These are phyloP conservation scores for Phyllosticta capitalensis DNA, from an alignment of 2,329 filamentous ascomycete species.

Conservation along the genomic window DNA sequence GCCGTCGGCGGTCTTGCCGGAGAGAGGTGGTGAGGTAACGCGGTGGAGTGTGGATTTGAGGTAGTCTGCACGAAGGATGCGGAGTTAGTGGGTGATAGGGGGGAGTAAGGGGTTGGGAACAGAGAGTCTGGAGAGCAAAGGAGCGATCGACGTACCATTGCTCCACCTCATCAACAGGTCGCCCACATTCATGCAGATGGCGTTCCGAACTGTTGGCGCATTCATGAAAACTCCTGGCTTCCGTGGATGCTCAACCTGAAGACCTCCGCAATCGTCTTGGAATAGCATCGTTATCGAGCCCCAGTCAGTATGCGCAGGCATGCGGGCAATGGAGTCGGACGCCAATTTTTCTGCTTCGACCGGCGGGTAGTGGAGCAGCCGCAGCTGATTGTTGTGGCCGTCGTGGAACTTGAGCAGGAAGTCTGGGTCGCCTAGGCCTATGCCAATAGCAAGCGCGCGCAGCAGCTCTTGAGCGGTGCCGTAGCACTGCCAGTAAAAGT, in stretches of 20 bases:
- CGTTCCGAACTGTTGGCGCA: conserved; percentile 2
- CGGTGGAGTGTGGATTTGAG: conserved; percentile 9
- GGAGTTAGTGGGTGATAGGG: not conserved
- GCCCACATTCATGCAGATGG: conserved; percentile 9
- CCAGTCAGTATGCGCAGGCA: conserved; percentile 47
- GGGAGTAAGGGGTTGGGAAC: not conserved
- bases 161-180: conserved; percentile 11
- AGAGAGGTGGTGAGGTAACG: conserved; percentile 3
- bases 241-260: conserved; percentile 32
- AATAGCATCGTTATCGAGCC: conserved; percentile 31
- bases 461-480: conserved; percentile 36
- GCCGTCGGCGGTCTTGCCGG: conserved; percentile 16
- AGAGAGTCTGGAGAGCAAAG: too few relatives aligned
- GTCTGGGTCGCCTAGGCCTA: conserved; percentile 38
- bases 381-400: conserved; percentile 49
- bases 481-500: conserved; percentile 42
- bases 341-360: conserved; percentile 36
- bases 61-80: not conserved
- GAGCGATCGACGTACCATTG: conserved; percentile 6
- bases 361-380: conserved; percentile 50
- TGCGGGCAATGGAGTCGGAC: conserved; percentile 36
- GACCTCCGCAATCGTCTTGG: conserved; percentile 47
- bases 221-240: conserved; percentile 1
- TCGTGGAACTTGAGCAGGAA: conserved; percentile 42
- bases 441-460: conserved; percentile 36